Conservation (phyloP, 805 yeast species). For the Pichia eremophila region DNA sequence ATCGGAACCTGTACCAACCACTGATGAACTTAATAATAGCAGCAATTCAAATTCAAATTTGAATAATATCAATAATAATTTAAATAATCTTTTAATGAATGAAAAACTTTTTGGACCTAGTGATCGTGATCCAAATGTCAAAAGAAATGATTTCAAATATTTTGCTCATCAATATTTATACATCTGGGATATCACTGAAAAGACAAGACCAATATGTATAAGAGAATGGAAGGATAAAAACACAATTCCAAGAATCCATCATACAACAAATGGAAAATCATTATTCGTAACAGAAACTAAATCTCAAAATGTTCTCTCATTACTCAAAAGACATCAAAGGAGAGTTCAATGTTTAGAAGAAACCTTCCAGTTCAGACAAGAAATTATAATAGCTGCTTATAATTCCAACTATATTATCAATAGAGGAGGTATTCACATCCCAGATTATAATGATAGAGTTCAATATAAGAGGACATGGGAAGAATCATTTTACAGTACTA, state of each 20-base stretch:
- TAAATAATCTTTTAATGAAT: slow-evolving; percentile 63
- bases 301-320: slow-evolving; percentile 9
- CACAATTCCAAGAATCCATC: slow-evolving; percentile 48
- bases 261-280: slow-evolving; percentile 66
- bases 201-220: slow-evolving; percentile 68
- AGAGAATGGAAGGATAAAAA: slow-evolving; percentile 60
- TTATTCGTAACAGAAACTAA: slow-evolving; percentile 63
- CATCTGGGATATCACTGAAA: slow-evolving; percentile 72
- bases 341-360: slow-evolving; percentile 24
- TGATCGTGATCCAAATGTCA: slow-evolving; percentile 81
- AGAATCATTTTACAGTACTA: slow-evolving; percentile 7
- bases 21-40: slow-evolving; percentile 4
- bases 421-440: neutral
- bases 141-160: slow-evolving; percentile 75
- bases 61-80: slow-evolving; percentile 17
- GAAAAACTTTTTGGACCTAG: slow-evolving; percentile 82
- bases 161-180: slow-evolving; percentile 68
- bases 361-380: slow-evolving; percentile 24
- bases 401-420: neutral
- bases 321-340: slow-evolving; percentile 21
- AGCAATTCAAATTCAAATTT: slow-evolving; percentile 4
- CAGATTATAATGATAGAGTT: slow-evolving; percentile 18
- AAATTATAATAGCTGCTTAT: slow-evolving; percentile 22
- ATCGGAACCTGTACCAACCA: slow-evolving; percentile 29
- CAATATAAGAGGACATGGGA: slow-evolving; percentile 17